Evolutionary conservation across 2,329 filamentous ascomycete species (phyloP), one percentile per base, ranked within the genome.

Genomic region (Diaporthe destruens): DNA sequence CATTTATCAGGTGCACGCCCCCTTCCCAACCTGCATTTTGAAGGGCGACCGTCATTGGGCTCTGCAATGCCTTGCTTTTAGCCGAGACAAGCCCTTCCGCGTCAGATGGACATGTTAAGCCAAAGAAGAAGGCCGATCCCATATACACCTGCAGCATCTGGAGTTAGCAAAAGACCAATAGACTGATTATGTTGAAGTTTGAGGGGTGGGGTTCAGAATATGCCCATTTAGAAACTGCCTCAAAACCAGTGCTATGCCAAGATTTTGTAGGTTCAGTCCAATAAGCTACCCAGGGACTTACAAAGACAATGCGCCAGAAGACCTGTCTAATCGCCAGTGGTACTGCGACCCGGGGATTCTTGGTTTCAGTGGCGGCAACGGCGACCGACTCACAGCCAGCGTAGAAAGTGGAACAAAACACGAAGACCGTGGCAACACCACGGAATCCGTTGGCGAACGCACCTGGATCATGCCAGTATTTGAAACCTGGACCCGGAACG

Each of bases 1-100:
- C 92, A 76, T 95, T 95, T 83, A 95, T 92, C 1, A 95, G 87
- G 78, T 95, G 90, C 0, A 93, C 91, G 70, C 92, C 93, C 34
- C 88, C 89, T 70, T 92, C 81, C 88, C 92, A 95, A 1, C 93
- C 93, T 1, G 93, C 93, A 73, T 89, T 93, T 74, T 92, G 89
- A 57, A 95, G 88, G 1, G 92, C 92, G 73, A 94, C 88, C 0
- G 92, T 94, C 87, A 94, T 92, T 0, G 92, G 92, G 25, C 90
- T 93, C 80, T 92, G 88, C 34, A 94, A 85, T 0, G 92, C 91
- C 72, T 91, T 88, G 71, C 88, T 90, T 4, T 80, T 81, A 5
- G 88, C 89, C 36, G 89, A 89, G 53, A 93, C 85, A 0, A 95
- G 86, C 0, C 87, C 88, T 4, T 86, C 82, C 0, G 91, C 89